Evolutionary conservation across 2,329 filamentous ascomycete species (phyloP).

Genomic region (Arachnopeziza araneosa): DNA sequence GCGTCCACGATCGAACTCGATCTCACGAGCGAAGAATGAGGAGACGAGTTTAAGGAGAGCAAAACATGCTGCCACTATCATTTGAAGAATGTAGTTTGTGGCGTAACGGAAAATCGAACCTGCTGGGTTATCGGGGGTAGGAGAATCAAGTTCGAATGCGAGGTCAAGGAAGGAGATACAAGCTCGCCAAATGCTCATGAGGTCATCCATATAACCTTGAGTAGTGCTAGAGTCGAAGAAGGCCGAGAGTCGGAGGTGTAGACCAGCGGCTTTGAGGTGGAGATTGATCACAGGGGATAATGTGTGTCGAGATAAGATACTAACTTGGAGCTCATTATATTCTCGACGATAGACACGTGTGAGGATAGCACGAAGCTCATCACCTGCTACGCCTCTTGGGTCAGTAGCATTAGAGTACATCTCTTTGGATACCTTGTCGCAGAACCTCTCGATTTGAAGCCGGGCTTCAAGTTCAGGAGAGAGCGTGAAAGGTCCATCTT

Average conservation of each 20-base stretch:
- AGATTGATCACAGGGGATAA: conserved; percentile 55
- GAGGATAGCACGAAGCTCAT: conserved; percentile 61
- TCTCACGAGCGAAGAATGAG: conserved; percentile 68
- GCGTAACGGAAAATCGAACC: conserved; percentile 54
- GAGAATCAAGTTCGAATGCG: conserved; percentile 48
- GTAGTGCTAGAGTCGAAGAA: conserved; percentile 76
- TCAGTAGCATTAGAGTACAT: conserved; percentile 76
- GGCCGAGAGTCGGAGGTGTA: conserved; percentile 72
- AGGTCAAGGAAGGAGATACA: conserved; percentile 62
- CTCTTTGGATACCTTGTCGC: conserved; percentile 71
- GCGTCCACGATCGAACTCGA: conserved; percentile 62
- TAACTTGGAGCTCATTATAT: conserved; percentile 56
- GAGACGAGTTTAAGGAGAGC: conserved; percentile 73
- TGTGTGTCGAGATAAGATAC: conserved; percentile 49
- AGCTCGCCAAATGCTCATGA: conserved; percentile 70
- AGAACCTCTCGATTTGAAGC: conserved; percentile 67
- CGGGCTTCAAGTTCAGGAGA: conserved; percentile 60
- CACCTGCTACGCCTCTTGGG: conserved; percentile 61
- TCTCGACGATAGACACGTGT: conserved; percentile 62
- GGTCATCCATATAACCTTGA: conserved; percentile 65
- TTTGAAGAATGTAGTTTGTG: conserved; percentile 76
- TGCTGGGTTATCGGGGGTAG: conserved; percentile 38
- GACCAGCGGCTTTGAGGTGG: conserved; percentile 64
- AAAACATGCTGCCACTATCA: conserved; percentile 77
- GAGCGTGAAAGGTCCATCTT: conserved; percentile 53